These are phyloP conservation scores for Phytophthora meadii DNA, from an alignment of 352 stramenopile species.

Conservation along the genomic window DNA sequence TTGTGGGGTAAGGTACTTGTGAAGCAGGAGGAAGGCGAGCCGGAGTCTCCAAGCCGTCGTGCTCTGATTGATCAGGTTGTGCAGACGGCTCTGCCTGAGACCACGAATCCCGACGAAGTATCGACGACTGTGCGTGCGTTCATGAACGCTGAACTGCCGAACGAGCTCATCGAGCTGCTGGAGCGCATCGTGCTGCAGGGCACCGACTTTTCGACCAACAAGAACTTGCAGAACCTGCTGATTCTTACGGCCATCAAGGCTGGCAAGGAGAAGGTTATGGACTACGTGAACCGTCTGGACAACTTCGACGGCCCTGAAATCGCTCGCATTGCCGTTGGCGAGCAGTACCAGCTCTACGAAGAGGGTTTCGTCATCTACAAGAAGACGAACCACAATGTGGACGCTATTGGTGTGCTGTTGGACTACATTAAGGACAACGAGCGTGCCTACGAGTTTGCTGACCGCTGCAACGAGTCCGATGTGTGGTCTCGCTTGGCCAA, in stretches of 20 bases:
- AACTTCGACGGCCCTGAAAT: slow-evolving; percentile 99
- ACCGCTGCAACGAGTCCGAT: slow-evolving; percentile 97
- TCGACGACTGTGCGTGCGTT: slow-evolving; percentile 99
- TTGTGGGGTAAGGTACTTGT: slow-evolving; percentile 98
- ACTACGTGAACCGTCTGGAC: slow-evolving; percentile 99
- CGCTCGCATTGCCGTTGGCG: slow-evolving; percentile 97
- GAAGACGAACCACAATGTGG: slow-evolving; percentile 98
- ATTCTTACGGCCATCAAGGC: slow-evolving; percentile 99
- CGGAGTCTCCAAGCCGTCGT: slow-evolving; percentile 92
- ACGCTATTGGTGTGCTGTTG: slow-evolving; percentile 93
- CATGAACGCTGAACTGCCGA: slow-evolving; percentile 99
- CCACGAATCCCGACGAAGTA: slow-evolving; percentile 98
- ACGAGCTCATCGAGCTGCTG: slow-evolving; percentile 99
- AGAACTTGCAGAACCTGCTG: slow-evolving; percentile 99
- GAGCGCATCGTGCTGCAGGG: slow-evolving; percentile 99
- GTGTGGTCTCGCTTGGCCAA: slow-evolving; percentile 99
- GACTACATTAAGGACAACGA: slow-evolving; percentile 98
- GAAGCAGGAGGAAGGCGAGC: slow-evolving; percentile 92
- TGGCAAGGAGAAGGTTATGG: slow-evolving; percentile 98
- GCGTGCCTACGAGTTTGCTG: slow-evolving; percentile 98
- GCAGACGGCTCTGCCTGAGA: slow-evolving; percentile 99
- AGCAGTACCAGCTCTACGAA: slow-evolving; percentile 99
- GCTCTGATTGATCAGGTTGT: slow-evolving; percentile 99
- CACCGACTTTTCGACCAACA: slow-evolving; percentile 99
- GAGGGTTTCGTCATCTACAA: slow-evolving; percentile 99